A percentile compares a stretch with the other conserved stretches of the same genome.
Conservation (phyloP, 164 flowering plant species). For the Chloranthus sessilifolius region DNA sequence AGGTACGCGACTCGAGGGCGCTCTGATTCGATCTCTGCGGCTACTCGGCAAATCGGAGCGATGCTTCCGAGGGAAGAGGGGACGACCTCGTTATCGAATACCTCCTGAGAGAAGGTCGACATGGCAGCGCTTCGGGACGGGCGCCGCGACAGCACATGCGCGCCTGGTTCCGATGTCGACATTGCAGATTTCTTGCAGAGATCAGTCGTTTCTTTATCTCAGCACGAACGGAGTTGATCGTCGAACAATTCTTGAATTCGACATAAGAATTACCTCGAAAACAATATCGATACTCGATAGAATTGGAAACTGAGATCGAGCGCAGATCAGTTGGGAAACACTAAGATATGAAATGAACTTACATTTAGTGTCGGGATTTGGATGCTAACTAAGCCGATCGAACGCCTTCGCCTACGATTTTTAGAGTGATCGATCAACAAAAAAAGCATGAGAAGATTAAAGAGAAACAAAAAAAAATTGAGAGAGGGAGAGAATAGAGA, state of each 20-base stretch:
- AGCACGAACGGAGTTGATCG: no score
- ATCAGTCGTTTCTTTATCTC: no score
- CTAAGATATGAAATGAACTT: no score
- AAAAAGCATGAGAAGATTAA: background rate
- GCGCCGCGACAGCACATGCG: slow-evolving; percentile 55
- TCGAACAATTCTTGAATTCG: no score
- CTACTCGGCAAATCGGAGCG: slow-evolving; percentile 86
- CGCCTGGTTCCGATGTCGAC: slow-evolving; percentile 29
- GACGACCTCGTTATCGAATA: slow-evolving; percentile 91
- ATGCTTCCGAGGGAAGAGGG: slow-evolving; percentile 82
- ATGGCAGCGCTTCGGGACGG: slow-evolving; percentile 81
- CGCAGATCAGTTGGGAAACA: no score
- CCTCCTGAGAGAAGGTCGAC: slow-evolving; percentile 76
- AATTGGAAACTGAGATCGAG: no score
- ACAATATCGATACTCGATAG: no score
- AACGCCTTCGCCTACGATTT: slow-evolving; percentile 9
- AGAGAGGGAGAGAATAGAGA: no score
- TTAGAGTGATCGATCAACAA: no score
- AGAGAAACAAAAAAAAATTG: background rate
- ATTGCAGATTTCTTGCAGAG: no score
- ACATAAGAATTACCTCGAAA: no score
- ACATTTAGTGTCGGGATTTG: no score
- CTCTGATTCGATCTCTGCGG: slow-evolving; percentile 74
- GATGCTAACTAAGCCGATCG: background rate
- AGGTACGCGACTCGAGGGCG: slow-evolving; percentile 94